phyloP scores from a whole-genome alignment of 1,284 basidiomycete species.

The Trametes versicolor region DNA sequence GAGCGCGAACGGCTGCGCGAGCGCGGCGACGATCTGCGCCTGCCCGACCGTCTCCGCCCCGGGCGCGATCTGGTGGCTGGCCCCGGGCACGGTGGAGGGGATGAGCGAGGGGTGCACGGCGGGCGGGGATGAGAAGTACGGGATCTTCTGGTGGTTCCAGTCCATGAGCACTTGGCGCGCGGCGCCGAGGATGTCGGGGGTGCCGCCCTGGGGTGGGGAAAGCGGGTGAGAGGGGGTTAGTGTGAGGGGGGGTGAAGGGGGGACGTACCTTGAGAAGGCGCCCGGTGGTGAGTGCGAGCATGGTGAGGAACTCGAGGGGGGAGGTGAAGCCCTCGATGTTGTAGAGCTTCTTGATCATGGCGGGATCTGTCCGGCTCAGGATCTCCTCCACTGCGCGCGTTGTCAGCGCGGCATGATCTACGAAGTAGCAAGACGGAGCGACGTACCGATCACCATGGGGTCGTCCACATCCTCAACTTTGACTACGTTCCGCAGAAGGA shows the following conservation, averaged over 20 bases:
- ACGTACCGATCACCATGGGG: constrained; percentile 85
- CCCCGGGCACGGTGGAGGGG: constrained; percentile 56
- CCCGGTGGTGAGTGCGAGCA: constrained; percentile 89
- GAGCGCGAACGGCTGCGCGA: constrained; percentile 79
- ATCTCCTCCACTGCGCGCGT: constrained; percentile 82
- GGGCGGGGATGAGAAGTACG: constrained; percentile 88
- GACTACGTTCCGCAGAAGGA: constrained; percentile 91
- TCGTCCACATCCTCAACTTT: constrained; percentile 94
- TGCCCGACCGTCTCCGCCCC: constrained; percentile 81
- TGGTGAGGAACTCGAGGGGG: constrained; percentile 89
- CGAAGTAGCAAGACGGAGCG: not conserved
- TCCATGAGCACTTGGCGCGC: constrained; percentile 90
- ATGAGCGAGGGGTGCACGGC: constrained; percentile 78
- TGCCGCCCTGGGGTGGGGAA: constrained; percentile 77
- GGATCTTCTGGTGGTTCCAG: constrained; percentile 97
- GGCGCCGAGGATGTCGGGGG: constrained; percentile 87
- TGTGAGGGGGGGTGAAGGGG: not conserved
- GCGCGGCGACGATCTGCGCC: constrained; percentile 71
- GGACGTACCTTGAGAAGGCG: constrained; percentile 77
- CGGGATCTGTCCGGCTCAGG: constrained; percentile 71
- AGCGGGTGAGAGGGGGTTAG: not conserved
- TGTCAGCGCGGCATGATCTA: constrained; percentile 10
- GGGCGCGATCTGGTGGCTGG: constrained; percentile 56
- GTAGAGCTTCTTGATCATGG: constrained; percentile 85
- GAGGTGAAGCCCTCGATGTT: constrained; percentile 79